Evolutionary conservation across 2,329 filamentous ascomycete species (phyloP).

Genomic region (Ceratocystis harringtonii): DNA sequence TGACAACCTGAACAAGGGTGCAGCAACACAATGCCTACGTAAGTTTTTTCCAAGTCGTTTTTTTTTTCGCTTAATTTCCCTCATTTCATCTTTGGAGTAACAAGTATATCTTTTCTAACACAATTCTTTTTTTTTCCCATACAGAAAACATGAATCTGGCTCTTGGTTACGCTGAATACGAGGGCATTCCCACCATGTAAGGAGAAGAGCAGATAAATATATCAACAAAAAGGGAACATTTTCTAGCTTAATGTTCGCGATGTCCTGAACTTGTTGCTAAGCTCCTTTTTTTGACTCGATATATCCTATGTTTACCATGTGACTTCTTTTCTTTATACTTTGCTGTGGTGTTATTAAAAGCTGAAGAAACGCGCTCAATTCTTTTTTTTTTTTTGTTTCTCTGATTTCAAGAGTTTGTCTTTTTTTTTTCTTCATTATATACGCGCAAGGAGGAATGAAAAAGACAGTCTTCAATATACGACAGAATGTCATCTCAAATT

Average conservation of each 20-base stretch:
- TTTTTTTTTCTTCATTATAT: not conserved
- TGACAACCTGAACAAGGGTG: slow-evolving; percentile 86
- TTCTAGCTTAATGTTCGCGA: not conserved
- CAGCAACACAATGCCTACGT: slow-evolving; percentile 84
- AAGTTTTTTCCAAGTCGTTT: slow-evolving; percentile 29
- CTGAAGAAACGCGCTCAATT: not conserved
- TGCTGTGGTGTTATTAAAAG: not conserved
- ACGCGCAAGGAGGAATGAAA: not conserved
- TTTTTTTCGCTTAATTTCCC: not conserved
- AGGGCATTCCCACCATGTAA: slow-evolving; percentile 56
- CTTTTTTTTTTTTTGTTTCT: not conserved
- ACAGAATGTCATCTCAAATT: not conserved
- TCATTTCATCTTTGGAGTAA: slow-evolving; percentile 11
- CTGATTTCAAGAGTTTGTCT: not conserved
- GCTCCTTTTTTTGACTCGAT: not conserved
- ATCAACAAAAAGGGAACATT: not conserved
- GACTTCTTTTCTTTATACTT: not conserved
- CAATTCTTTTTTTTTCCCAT: not conserved
- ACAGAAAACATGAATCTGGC: slow-evolving; percentile 85
- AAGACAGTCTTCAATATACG: not conserved
- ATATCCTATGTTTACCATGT: not conserved
- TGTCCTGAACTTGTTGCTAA: not conserved
- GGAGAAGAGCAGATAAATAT: not conserved
- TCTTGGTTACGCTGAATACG: slow-evolving; percentile 76
- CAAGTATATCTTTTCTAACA: not conserved